Evolutionary conservation across 768 basidiomycete species (phyloP), one percentile per base, ranked within the genome.

Genomic region (Heimioporus sp.): DNA sequence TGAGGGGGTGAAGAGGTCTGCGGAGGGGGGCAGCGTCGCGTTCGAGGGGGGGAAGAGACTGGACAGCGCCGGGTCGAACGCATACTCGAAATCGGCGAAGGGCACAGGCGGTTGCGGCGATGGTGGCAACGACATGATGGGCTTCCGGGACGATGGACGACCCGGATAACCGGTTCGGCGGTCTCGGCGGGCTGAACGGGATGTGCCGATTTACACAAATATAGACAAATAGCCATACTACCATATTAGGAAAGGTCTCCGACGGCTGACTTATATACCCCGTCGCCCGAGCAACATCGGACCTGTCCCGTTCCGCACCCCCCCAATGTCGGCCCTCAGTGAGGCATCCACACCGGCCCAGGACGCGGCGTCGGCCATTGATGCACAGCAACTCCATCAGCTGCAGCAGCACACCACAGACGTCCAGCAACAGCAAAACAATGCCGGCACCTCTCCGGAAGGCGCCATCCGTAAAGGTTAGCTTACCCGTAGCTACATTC

Each of bases 281-380:
- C 42, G 31, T 64, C 36, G 59, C 55, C 66, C 66, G 68, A 64
- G 39, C 16, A 21, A 31, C 49, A 43, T 67, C 67, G 67, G 67
- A 57, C 61, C 61, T 40, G 61, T 57, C 63, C 63, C 64, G 64
- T 71, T 71, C 74, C 75, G 74, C 71, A 71, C 70, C 75, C 69
- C 72, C 73, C 74, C 24, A 87, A 87, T 87, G 85, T 86, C 86
- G 82, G 85, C 82, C 75, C 81, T 86, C 74, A 78, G 78, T 76
- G 79, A 83, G 73, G 82, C 82, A 66, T 73, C 76, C 66, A 81
- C 82, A 75, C 83, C 83, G 83, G 73, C 82, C 76, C 71, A 82
- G 77, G 63, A 85, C 77, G 69, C 82, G 78, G 70, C 77, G 71
- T 68, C 70, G 69, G 60, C 75, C 63, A 81, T 86, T 65, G 86